Conservation (phyloP, 352 stramenopile species). For the Thalassiosira hispida region DNA sequence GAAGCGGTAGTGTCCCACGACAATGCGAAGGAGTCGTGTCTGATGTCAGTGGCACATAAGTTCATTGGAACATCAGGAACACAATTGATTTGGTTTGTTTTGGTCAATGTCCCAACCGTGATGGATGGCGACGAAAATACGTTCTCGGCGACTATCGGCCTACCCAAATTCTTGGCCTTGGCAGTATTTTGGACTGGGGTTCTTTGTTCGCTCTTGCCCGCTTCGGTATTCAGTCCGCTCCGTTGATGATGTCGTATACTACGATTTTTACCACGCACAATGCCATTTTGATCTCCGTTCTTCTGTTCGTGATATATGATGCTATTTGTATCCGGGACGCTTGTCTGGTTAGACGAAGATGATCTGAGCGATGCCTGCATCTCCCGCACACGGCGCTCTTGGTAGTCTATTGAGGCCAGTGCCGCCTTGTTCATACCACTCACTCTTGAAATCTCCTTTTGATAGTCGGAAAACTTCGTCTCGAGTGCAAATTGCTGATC, state of each 20-base stretch:
- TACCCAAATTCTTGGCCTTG: neutral
- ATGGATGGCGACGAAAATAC: neutral
- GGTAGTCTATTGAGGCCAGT: slow-evolving; percentile 27
- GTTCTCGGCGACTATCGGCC: neutral
- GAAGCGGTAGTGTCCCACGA: slow-evolving; percentile 14
- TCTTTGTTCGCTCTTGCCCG: neutral
- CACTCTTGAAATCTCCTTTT: slow-evolving; percentile 21
- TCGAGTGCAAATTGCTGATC: slow-evolving; percentile 15
- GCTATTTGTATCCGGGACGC: neutral
- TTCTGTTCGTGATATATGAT: neutral
- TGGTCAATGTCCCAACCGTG: neutral
- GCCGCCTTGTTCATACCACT: slow-evolving; percentile 29
- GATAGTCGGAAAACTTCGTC: slow-evolving; percentile 15
- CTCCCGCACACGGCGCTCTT: slow-evolving; percentile 29
- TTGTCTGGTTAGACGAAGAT: slow-evolving; percentile 8
- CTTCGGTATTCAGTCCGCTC: neutral
- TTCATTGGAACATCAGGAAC: slow-evolving; percentile 26
- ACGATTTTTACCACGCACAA: neutral
- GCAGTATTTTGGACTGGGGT: neutral
- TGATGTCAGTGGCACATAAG: slow-evolving; percentile 10
- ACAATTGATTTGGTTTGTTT: neutral
- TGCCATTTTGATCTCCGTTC: neutral
- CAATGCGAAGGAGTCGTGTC: slow-evolving; percentile 25
- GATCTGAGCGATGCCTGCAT: slow-evolving; percentile 21
- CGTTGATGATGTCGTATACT: neutral